Percentiles rank a stretch among this genome's conserved stretches.
phyloP scores from a whole-genome alignment of 768 basidiomycete species.

The Podaxis sp. region DNA sequence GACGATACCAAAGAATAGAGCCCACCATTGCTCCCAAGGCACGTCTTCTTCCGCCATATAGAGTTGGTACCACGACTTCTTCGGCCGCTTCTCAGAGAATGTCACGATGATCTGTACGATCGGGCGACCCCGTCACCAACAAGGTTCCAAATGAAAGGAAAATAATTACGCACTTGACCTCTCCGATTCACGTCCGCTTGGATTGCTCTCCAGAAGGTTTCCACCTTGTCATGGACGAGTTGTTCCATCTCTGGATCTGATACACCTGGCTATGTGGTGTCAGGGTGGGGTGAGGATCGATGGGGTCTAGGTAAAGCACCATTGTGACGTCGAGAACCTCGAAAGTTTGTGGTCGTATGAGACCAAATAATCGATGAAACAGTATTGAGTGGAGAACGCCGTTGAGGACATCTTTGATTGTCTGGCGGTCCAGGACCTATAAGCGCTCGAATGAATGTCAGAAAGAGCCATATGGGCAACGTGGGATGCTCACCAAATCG shows the following conservation, averaged over 20 bases:
- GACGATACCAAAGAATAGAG: no score
- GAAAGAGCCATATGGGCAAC: background rate
- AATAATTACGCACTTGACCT: slow-evolving; percentile 56
- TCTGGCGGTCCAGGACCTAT: slow-evolving; percentile 72
- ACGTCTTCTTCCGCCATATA: slow-evolving; percentile 78
- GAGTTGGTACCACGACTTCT: slow-evolving; percentile 77
- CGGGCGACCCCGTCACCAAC: background rate
- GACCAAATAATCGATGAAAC: slow-evolving; percentile 83
- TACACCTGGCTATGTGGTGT: slow-evolving; percentile 62
- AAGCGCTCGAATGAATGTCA: slow-evolving; percentile 12
- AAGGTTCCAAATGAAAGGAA: background rate
- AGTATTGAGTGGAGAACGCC: slow-evolving; percentile 80
- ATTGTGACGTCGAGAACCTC: slow-evolving; percentile 86
- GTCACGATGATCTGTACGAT: slow-evolving; percentile 61
- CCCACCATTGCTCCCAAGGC: slow-evolving; percentile 85
- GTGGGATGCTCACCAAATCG: slow-evolving; percentile 38
- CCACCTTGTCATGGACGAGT: slow-evolving; percentile 75
- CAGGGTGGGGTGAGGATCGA: background rate
- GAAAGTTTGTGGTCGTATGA: slow-evolving; percentile 71
- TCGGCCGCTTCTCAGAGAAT: slow-evolving; percentile 74
- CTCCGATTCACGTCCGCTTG: slow-evolving; percentile 62
- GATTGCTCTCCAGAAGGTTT: slow-evolving; percentile 75
- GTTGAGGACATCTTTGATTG: slow-evolving; percentile 70
- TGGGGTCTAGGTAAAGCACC: slow-evolving; percentile 36
- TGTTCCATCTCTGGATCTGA: slow-evolving; percentile 70